phyloP scores from a whole-genome alignment of 192 early-diverging fungal species.

The Coemansia sp. region DNA sequence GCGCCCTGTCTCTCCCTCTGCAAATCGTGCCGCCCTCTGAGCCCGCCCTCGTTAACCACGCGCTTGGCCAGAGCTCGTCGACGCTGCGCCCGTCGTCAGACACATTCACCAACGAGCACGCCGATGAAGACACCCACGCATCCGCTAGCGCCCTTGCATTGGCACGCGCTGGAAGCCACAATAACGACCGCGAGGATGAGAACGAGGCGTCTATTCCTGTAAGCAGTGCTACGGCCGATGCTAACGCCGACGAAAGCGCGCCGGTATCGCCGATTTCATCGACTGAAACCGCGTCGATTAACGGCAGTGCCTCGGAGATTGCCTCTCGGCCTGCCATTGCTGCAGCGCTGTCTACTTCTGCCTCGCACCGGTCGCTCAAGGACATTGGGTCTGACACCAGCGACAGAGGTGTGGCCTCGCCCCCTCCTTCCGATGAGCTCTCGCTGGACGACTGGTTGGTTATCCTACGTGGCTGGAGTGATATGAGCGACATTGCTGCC shows the following conservation, averaged over 20 bases:
- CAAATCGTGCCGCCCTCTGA: conserved; percentile 4
- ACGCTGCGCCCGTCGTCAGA: conserved; percentile 48
- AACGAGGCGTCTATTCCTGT: neutral
- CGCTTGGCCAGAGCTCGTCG: conserved; percentile 38
- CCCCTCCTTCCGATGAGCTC: conserved; percentile 23
- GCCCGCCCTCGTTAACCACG: conserved; percentile 15
- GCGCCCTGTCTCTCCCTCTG: conserved; percentile 4
- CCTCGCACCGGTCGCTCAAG: conserved; percentile 31
- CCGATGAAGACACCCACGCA: neutral
- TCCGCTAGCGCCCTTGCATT: neutral
- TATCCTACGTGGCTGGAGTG: conserved; percentile 42
- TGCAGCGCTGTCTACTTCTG: conserved; percentile 17
- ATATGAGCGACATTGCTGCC: conserved; percentile 28
- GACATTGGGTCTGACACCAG: conserved; percentile 11
- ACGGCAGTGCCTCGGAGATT: conserved; percentile 14
- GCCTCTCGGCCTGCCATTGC: conserved; percentile 2
- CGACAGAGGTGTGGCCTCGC: neutral
- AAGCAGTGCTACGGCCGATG: conserved; percentile 3
- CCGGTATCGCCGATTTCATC: conserved; percentile 26
- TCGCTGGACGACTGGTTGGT: conserved; percentile 50
- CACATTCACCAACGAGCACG: conserved; percentile 32
- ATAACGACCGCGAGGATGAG: neutral
- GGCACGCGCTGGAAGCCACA: neutral
- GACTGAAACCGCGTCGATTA: conserved; percentile 35
- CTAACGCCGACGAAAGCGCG: neutral